Evolutionary conservation across 1,284 basidiomycete species (phyloP).

Genomic region (Ceratobasidium papillatum): DNA sequence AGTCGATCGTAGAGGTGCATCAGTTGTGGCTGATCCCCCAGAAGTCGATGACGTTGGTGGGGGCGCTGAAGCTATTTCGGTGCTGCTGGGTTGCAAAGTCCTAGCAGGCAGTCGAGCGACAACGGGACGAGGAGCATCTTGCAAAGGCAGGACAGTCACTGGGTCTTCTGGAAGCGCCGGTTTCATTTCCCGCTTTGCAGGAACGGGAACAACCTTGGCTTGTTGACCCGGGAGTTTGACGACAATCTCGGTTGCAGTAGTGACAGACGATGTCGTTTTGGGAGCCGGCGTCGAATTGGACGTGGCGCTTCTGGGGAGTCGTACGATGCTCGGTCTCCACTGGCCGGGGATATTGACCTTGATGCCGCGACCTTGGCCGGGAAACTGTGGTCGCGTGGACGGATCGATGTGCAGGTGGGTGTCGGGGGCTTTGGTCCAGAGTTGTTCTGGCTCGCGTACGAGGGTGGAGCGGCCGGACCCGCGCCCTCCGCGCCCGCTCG

Average conservation of each 20-base stretch:
- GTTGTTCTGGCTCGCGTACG: slow-evolving; percentile 32
- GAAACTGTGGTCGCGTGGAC: slow-evolving; percentile 33
- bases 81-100: neutral
- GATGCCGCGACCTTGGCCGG: slow-evolving; percentile 30
- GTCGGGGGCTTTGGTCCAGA: slow-evolving; percentile 38
- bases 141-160: slow-evolving; percentile 22
- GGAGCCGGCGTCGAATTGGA: neutral
- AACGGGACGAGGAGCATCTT: slow-evolving; percentile 1
- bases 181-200: neutral
- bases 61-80: neutral
- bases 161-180: slow-evolving; percentile 30
- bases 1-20: neutral
- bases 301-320: neutral
- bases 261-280: neutral
- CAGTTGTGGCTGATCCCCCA: neutral
- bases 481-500: slow-evolving; percentile 23
- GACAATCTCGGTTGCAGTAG: slow-evolving; percentile 5
- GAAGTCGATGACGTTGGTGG: neutral
- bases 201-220: slow-evolving; percentile 13
- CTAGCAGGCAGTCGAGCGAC: slow-evolving; percentile 28
- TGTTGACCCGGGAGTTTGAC: slow-evolving; percentile 30
- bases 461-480: slow-evolving; percentile 5
- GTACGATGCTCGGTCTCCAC: slow-evolving; percentile 28
- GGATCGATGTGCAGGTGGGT: slow-evolving; percentile 34
- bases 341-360: slow-evolving; percentile 34